Evolutionary conservation across 2,329 filamentous ascomycete genomes (phyloP).

Genomic region (Blastomyces emzantsi): DNA sequence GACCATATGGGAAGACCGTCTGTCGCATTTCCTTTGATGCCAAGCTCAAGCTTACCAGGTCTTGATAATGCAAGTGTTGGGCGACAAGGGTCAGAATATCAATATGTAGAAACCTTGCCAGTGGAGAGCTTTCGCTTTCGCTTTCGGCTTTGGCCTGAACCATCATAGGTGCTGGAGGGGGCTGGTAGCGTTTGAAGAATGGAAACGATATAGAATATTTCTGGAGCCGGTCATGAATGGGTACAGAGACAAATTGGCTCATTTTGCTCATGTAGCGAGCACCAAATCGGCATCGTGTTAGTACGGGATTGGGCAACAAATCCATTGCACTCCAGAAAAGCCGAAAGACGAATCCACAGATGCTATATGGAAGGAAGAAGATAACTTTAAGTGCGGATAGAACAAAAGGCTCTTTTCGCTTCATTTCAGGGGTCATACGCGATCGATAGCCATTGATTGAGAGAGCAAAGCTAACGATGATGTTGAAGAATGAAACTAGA

Average conservation of each 20-base stretch:
- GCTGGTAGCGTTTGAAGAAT: not conserved
- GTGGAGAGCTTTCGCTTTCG: not conserved
- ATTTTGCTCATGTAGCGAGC: not conserved
- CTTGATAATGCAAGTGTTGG: constrained; percentile 6
- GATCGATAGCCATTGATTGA: not conserved
- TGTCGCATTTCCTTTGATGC: constrained; percentile 8
- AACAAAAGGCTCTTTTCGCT: not conserved
- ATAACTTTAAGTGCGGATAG: not conserved
- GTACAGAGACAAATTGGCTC: not conserved
- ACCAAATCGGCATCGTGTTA: not conserved
- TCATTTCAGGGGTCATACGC: not conserved
- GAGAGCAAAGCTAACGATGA: not conserved
- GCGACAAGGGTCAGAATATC: constrained; percentile 4
- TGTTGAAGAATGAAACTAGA: not conserved
- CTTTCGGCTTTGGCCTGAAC: not conserved
- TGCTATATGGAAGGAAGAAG: not conserved
- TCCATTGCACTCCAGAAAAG: not conserved
- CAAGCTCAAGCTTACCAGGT: constrained; percentile 9
- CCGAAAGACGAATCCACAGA: not conserved
- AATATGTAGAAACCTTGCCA: constrained; percentile 4
- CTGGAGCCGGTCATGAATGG: not conserved
- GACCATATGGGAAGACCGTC: constrained; percentile 1
- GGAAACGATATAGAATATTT: not conserved
- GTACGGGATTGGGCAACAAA: not conserved
- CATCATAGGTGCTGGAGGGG: not conserved